Base-by-base conservation (phyloP, 2,329 filamentous ascomycete genomes). In the Fusarium beomiforme region DNA sequence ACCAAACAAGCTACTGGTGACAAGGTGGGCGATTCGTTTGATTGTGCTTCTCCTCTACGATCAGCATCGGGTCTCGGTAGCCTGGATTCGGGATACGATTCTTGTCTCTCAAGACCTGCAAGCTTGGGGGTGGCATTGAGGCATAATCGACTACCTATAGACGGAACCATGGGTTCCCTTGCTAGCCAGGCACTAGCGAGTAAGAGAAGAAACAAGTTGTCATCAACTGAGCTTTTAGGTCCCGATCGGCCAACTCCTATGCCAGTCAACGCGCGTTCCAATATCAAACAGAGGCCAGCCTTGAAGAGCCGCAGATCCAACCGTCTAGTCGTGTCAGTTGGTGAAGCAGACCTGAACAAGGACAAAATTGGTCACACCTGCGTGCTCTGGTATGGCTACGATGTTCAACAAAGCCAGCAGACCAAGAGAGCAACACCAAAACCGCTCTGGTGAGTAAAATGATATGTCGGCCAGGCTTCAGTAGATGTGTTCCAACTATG, bases 61-160 rank as follows among this genome's bases (percentile, higher is more conserved):
- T 76, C 67, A 8, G 70, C 59, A 17, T 75, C 74, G 13, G 74
- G 69, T 8, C 47, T 76, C 47, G 69, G 67, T 46, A 76, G 75
- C 37, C 70, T 76, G 43, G 74, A 76, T 67, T 76, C 74, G 31
- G 74, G 74, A 49, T 76, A 76, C 46, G 73, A 74, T 54, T 76
- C 74, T 21, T 67, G 64, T 26, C 66, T 75, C 42, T 70, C 74
- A 17, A 69, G 69, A 13, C 74, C 74, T 33, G 68, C 62, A 41
- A 69, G 65, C 39, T 55, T 76, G 16, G 47, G 47, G 59, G 61
- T 65, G 56, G 56, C 59, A 51, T 57, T 64, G 29, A 76, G 66
- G 41, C 67, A 56, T 12, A 58, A 50, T 23, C 69, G 73, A 43
- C 53, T 73, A 59, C 70, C 67, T 16, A 56, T 63, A 39, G 75